Base-by-base conservation (phyloP, 768 basidiomycete genomes). In the Amyloporia xantha region DNA sequence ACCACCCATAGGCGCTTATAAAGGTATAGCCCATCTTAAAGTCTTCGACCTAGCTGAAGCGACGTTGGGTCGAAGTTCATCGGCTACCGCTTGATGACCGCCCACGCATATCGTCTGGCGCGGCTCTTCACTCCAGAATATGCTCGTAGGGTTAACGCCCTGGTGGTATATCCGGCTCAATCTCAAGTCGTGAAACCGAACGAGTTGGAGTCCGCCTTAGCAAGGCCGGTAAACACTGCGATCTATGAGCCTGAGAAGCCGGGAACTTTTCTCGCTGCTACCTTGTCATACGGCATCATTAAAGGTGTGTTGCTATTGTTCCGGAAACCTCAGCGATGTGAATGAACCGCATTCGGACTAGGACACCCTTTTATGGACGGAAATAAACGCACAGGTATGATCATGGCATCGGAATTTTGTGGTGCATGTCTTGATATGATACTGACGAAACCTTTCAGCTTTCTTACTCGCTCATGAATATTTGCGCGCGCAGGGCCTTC, bases 401-500 rank as follows among this genome's bases (percentile, higher is more conserved):
- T 26, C 19, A 24, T 38, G 20, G 15, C 30, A 7, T 33, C 30
- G 7, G 7, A 33, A 7, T 15, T 33, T 30, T 36, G 13, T 15
- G 15, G 15, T 41, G 21, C 44, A 9, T 24, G 20, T 41, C 12
- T 21, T 21, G 42, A 21, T 12, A 28, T 9, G 39, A 25, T n/a
- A 1, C 19, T 20, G 11, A 30, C 19, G 2, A n/a, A 17, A 41
- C n/a, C n/a, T 39, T n/a, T 15, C 19, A 66, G 65, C 62, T 15
- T 67, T 67, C 51, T 68, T 65, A 49, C 48, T 67, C 3, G 65
- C 61, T 2, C 65, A 67, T 41, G 64, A 65, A 47, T 67, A 58
- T 44, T 38, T 64, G 26, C 62, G 65, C 27, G 65, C 64, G 1
- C 60, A 60, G 50, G 66, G 62, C 7, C 36, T 65, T 11, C 64